Conservation (phyloP, 805 yeast species). For the Teunomyces panamensis region DNA sequence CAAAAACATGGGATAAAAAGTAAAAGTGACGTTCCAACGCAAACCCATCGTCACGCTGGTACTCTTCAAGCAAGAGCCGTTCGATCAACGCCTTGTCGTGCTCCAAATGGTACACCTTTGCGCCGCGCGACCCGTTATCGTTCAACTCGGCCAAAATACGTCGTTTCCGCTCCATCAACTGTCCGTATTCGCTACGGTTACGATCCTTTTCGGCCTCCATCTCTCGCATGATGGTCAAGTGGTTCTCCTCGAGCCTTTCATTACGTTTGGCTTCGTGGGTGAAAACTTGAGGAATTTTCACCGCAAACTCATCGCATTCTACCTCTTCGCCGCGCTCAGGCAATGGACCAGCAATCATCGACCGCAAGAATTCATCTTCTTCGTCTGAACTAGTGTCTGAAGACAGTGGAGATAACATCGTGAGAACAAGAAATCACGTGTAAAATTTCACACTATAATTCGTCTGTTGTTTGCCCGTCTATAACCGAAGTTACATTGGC, state of each 20-base stretch:
- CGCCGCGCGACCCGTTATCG: constrained; percentile 27
- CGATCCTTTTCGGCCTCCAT: constrained; percentile 16
- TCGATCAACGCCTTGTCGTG: constrained; percentile 20
- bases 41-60: constrained; percentile 7
- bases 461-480: background rate
- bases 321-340: background rate
- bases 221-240: constrained; percentile 17
- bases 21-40: constrained; percentile 22
- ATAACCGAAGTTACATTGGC: constrained; percentile 1
- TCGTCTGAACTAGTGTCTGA: background rate
- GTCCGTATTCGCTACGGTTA: constrained; percentile 13
- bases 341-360: background rate
- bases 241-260: constrained; percentile 18
- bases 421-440: background rate
- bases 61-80: constrained; percentile 11
- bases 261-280: constrained; percentile 26
- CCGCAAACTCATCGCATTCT: constrained; percentile 14
- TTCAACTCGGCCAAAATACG: constrained; percentile 26
- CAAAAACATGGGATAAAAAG: constrained; percentile 12
- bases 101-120: constrained; percentile 14
- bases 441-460: background rate
- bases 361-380: background rate
- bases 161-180: constrained; percentile 12
- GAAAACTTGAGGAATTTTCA: constrained; percentile 29
- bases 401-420: background rate